Base-by-base conservation (phyloP, 352 stramenopile species). In the Peronospora farinosa region DNA sequence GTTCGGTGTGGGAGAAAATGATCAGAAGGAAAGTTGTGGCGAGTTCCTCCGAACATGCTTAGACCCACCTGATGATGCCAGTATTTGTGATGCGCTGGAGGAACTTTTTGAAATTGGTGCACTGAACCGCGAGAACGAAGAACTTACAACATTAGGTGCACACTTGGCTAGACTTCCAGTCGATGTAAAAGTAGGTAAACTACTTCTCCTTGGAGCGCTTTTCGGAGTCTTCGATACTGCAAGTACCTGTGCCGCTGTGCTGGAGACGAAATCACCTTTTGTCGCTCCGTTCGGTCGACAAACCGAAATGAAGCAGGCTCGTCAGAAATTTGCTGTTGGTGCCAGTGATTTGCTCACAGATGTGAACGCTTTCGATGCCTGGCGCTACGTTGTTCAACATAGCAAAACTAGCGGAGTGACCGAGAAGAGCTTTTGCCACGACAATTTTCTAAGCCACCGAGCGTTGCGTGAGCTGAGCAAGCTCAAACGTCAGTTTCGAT, bases 121-220 rank as follows among this genome's bases (percentile, higher is more conserved):
- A 1, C 63, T 98, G 5, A 62, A 68, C 6, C 48, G 57, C 7
- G 59, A 69, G 3, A 51, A 86, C 27, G 78, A 87, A 46, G 57
- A 58, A 13, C 68, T 99, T 9, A 99, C 96, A 15, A 78, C 86
- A 51, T 76, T 99, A 1, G 97, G 97, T 6, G 41, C 65, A 0
- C 84, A 98, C 47, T 72, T 99, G 12, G 83, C 92, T 7, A 76
- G 85, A 41, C 69, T 99, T 8, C 96, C 96, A n/a, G 75, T 99
- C 6, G 88, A 99, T 67, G 90, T 96, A 13, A 86, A 95, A 59
- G 69, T 99, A 15, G 97, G 90, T 21, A 99, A 99, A 62, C 89
- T 99, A 70, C 68, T 99, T 8, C 69, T 99, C 15, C 89, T 96
- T 39, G 96, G 92, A 12, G 81, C 86, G 39, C 63, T 99, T 9